These are phyloP conservation scores for Solanum clarkiae DNA, from an alignment of 257 asterid species.

Conservation along the genomic window DNA sequence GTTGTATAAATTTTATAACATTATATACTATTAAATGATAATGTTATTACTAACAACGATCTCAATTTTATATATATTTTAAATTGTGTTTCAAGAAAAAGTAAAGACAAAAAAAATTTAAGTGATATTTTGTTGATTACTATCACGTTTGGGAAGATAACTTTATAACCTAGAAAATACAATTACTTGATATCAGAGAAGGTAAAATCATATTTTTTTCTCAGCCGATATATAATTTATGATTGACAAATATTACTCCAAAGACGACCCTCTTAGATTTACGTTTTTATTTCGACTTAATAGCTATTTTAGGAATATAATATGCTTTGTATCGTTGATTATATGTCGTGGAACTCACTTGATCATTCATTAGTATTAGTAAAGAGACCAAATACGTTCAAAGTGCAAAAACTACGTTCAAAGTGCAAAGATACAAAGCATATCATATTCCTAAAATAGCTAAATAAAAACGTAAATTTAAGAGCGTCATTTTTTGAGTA, in stretches of 20 bases:
- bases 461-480: no score
- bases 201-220: neutral
- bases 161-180: fast-evolving
- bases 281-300: no score
- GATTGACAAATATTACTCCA: neutral
- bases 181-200: neutral
- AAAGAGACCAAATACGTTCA: no score
- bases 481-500: no score
- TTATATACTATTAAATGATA: neutral
- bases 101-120: neutral
- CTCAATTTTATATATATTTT: neutral
- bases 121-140: neutral
- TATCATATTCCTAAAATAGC: no score
- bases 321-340: no score
- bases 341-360: no score
- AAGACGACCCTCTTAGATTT: neutral
- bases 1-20: no score
- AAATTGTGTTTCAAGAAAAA: neutral
- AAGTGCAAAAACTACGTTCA: no score
- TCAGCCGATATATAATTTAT: fast-evolving
- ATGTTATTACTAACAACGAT: neutral
- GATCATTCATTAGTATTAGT: no score
- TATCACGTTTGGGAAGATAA: neutral
- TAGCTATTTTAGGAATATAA: no score
- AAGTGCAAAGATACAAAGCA: no score